Evolutionary conservation across 2,329 filamentous ascomycete species (phyloP), one percentile per base, ranked within the genome.

Genomic region (Meredithiella fracta): DNA sequence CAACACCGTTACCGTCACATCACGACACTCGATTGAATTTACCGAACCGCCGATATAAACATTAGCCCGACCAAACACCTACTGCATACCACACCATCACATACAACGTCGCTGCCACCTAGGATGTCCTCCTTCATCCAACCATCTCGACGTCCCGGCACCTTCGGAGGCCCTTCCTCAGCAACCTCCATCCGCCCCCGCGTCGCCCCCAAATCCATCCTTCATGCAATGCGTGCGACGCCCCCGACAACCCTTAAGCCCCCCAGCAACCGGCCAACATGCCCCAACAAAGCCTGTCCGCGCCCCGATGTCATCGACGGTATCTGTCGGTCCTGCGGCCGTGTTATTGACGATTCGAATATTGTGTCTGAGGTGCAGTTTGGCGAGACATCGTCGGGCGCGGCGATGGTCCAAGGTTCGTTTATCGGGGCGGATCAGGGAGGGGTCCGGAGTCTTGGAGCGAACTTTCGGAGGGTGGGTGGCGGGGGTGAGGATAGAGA

Each of bases 301-400:
- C 76, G 76, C 54, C 78, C 79, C 15, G 75, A 80, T 56, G 75
- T 83, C 52, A 72, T 77, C 54, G 79, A 82, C 62, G 80, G 80
- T 38, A 77, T 86, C 62, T 97, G 92, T 69, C 79, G 82, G 59
- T 84, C 80, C 50, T 97, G 92, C 68, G 91, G 89, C 75, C 83
- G 80, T 59, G 80, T 95, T 61, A 79, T 91, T 56, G 83, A 86
- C 62, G 85, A 94, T 65, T 83, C 81, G 65, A 89, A 94, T 64
- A 95, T 97, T 60, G 90, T 96, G 58, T 80, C 88, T 51, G 92
- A 98, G 67, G 80, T 97, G 60, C 83, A 83, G 22, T 98, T 97
- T 65, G 89, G 89, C 61, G 91, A 98, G 71, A 85, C 81, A 26
- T 80, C 86, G 0, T 82, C 80, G 34, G 92, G 92, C 63, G 88